Evolutionary conservation across 2,329 filamentous ascomycete species (phyloP), one percentile per base, ranked within the genome.

Genomic region (Verruconis gallopava): DNA sequence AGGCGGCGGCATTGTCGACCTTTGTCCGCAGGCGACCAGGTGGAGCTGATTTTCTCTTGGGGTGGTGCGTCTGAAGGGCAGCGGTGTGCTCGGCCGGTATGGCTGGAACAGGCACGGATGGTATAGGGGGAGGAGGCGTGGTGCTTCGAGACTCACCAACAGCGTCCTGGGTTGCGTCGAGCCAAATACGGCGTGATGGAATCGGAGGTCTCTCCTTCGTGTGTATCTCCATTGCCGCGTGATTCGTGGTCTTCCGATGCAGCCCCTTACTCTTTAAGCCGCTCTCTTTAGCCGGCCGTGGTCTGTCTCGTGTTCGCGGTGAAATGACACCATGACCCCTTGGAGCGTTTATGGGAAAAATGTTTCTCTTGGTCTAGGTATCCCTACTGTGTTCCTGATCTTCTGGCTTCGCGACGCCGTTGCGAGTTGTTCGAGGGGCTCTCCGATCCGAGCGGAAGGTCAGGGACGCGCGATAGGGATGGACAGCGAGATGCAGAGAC

Each of bases 161-260:
- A 22, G 18, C 33, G 13, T 36, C 19, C 15, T 25, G 32, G 3
- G 19, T 17, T 17, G 40, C 32, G 19, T 42, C 40, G n/a, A 33
- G 21, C 40, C 40, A 42, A 33, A 18, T 14, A 17, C 40, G 40
- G n/a, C 40, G 40, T 22, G 21, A 17, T 15, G 40, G 40, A 12
- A 42, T 37, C 2, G 40, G 40, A 14, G 40, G 40, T 20, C 40
- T 20, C 40, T 42, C 40, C n/a, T 22, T 15, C 20, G 40, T 25
- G 13, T 25, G 15, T 4, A 20, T 36, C 40, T 35, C 33, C 40
- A 35, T 35, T 12, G 18, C 13, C 6, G 33, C 15, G 6, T 6
- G 18, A 11, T 13, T 6, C 6, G 33, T 36, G 38, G 6, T 30
- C 25, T 17, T n/a, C 25, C n/a, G n/a, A n/a, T n/a, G n/a, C n/a